Conservation (phyloP, 352 stramenopile species). For the Phytophthora cryptogea region DNA sequence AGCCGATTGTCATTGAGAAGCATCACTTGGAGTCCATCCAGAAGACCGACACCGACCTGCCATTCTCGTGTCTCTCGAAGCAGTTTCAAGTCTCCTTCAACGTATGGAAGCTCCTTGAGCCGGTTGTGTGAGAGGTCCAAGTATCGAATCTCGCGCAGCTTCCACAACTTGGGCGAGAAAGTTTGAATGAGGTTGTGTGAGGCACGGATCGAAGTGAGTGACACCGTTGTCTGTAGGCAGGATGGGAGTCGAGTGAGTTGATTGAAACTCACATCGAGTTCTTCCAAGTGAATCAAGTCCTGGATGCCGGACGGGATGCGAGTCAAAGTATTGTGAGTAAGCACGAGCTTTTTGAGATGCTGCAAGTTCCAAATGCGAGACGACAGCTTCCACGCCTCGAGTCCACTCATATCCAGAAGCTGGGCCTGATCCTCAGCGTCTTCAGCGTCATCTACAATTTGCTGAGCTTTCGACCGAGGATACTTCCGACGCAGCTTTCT, state of each 20-base stretch:
- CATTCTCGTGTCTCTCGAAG: slow-evolving; percentile 73
- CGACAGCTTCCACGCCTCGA: slow-evolving; percentile 60
- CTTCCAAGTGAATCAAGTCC: slow-evolving; percentile 57
- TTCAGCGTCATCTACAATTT: slow-evolving; percentile 57
- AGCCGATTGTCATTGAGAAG: slow-evolving; percentile 65
- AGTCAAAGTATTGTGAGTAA: slow-evolving; percentile 55
- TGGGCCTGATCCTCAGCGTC: slow-evolving; percentile 31
- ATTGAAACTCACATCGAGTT: slow-evolving; percentile 67
- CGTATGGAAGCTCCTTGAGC: slow-evolving; percentile 56
- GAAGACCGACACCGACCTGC: slow-evolving; percentile 66
- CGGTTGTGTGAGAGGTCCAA: slow-evolving; percentile 63
- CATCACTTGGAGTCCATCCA: slow-evolving; percentile 44
- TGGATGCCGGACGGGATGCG: slow-evolving; percentile 77
- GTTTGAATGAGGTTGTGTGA: slow-evolving; percentile 60
- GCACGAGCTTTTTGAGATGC: slow-evolving; percentile 41
- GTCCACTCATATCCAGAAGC: slow-evolving; percentile 51
- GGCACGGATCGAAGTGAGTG: slow-evolving; percentile 47
- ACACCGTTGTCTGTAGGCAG: slow-evolving; percentile 66
- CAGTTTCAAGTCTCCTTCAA: slow-evolving; percentile 72
- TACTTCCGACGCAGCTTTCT: slow-evolving; percentile 40
- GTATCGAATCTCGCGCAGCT: slow-evolving; percentile 47
- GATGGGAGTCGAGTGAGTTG: slow-evolving; percentile 59
- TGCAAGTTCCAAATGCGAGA: slow-evolving; percentile 77
- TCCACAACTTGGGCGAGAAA: slow-evolving; percentile 75
- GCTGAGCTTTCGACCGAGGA: slow-evolving; percentile 62